These are phyloP conservation scores for Trypanosoma grayi DNA, from an alignment of 208 protist genomes.

Conservation along the genomic window DNA sequence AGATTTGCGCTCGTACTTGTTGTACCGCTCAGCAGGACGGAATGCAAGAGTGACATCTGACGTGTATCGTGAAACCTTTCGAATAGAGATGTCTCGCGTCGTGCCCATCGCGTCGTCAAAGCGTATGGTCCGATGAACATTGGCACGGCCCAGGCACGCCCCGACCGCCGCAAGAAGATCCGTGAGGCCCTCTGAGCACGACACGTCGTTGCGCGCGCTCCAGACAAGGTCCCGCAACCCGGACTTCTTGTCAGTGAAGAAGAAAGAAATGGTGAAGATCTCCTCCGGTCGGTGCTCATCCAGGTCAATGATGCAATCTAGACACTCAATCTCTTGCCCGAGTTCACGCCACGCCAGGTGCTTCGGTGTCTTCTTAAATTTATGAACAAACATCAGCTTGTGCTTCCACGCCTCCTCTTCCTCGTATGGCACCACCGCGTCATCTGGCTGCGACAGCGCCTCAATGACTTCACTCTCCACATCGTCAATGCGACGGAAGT, in stretches of 20 bases:
- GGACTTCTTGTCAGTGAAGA: conserved; percentile 74
- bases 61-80: conserved; percentile 84
- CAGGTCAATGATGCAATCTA: conserved; percentile 87
- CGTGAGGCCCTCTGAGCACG: conserved; percentile 80
- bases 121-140: conserved; percentile 87
- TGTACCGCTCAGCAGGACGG: conserved; percentile 72
- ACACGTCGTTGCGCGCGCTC: conserved; percentile 78
- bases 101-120: conserved; percentile 79
- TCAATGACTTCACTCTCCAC: conserved; percentile 83
- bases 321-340: conserved; percentile 85
- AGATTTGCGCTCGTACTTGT: conserved; percentile 75
- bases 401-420: conserved; percentile 88
- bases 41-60: conserved; percentile 83
- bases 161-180: conserved; percentile 83
- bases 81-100: conserved; percentile 75
- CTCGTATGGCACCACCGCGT: conserved; percentile 65
- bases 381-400: conserved; percentile 87
- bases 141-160: conserved; percentile 71
- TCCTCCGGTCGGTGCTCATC: conserved; percentile 87
- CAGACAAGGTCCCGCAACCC: conserved; percentile 74
- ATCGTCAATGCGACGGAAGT: conserved; percentile 86
- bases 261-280: conserved; percentile 84
- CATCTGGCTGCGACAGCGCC: conserved; percentile 50
- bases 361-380: conserved; percentile 86
- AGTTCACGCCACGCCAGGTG: conserved; percentile 88